These are phyloP conservation scores for Penicillium silybi DNA, from an alignment of 495 filamentous ascomycete species.

Conservation along the genomic window DNA sequence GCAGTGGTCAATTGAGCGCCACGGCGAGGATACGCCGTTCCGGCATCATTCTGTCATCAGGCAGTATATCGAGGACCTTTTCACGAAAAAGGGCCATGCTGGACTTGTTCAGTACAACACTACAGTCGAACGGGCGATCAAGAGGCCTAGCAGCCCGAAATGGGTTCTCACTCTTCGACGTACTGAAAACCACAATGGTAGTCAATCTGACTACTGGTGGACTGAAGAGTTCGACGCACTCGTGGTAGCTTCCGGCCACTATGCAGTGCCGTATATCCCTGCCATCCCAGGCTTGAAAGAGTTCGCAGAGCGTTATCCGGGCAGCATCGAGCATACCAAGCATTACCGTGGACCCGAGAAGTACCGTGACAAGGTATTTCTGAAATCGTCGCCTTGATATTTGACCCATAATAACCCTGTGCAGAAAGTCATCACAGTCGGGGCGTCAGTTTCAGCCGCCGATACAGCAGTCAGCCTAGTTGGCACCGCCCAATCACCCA, in stretches of 20 bases:
- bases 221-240: constrained; percentile 61
- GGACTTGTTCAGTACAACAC: constrained; percentile 38
- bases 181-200: constrained; percentile 13
- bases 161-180: constrained; percentile 37
- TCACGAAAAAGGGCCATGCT: constrained; percentile 32
- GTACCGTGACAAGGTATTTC: constrained; percentile 35
- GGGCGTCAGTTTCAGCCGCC: constrained; percentile 42
- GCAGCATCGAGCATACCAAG: constrained; percentile 38
- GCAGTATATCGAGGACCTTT: constrained; percentile 36
- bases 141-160: constrained; percentile 22
- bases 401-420: constrained; percentile 3
- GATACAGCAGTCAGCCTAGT: constrained; percentile 38
- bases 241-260: constrained; percentile 78
- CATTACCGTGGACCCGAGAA: constrained; percentile 35
- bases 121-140: constrained; percentile 38
- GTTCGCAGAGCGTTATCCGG: constrained; percentile 30
- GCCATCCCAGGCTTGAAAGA: constrained; percentile 44
- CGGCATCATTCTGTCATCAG: constrained; percentile 36
- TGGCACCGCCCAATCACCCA: constrained; percentile 28
- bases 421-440: constrained; percentile 40
- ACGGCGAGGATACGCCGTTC: constrained; percentile 37
- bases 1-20: constrained; percentile 31
- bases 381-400: background rate
- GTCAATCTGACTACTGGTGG: constrained; percentile 41
- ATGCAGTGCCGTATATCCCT: constrained; percentile 68